Base-by-base conservation (phyloP, 352 stramenopile genomes). In the Phytophthora nicotianae region DNA sequence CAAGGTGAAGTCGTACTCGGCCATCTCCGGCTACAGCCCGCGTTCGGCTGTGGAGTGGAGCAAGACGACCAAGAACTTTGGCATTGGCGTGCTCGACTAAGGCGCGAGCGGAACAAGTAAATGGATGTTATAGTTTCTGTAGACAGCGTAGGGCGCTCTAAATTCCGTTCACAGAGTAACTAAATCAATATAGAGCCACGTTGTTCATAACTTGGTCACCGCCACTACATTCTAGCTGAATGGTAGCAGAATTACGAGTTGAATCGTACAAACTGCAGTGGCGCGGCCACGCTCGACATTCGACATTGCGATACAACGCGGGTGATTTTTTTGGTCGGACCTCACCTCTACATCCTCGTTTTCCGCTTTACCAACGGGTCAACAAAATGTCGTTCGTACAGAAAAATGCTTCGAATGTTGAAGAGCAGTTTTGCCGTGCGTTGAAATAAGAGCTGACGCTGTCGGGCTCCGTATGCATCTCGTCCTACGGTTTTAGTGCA, bases 1-100 rank as follows among this genome's bases (percentile, higher is more conserved):
- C 26, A 61, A 23, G 20, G 43, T 61, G 3, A 70, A 65, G 49
- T 45, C 52, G 52, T 58, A 59, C 57, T 41, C 57, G 4, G 38
- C 57, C 20, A 53, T 65, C 14, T 46, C 27, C 19, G 33, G 42
- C 32, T 66, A 61, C 58, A 56, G 33, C 20, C 62, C 62, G n/a
- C 19, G 41, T 2, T 37, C 55, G 9, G 62, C 55, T 5, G 58
- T 66, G 38, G 16, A 66, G 62, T 60, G 41, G 50, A 58, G 49
- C 45, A 56, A 62, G 29, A 66, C 48, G 2, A 58, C 49, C 35
- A 50, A 26, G 0, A 70, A 70, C 62, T 70, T 70, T 43, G 62
- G 62, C 21, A 66, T 70, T 42, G 62, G 62, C 21, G 50, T 54
- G 17, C 55, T 70, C 49, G 52, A 57, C 20, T 70, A 64, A 46